phyloP scores from a whole-genome alignment of 2,329 filamentous ascomycete species.

The Chrysoporthe austroafricana region DNA sequence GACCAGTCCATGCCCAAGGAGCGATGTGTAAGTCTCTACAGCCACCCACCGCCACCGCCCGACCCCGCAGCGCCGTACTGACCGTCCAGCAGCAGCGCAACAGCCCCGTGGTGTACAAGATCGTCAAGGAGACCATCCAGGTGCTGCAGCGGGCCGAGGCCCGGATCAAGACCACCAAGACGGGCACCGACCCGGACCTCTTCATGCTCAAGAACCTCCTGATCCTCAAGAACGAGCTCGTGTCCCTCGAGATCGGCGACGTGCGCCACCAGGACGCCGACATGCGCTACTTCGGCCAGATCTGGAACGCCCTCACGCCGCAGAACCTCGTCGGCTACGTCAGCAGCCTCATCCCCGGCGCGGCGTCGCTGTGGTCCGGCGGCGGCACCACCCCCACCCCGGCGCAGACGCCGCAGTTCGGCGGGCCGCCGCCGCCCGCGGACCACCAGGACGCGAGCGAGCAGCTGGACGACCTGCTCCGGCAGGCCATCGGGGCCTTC shows the following conservation, averaged over 20 bases:
- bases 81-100: constrained; percentile 49
- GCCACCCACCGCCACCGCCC: not conserved
- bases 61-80: not conserved
- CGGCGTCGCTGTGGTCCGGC: constrained; percentile 52
- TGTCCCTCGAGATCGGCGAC: constrained; percentile 90
- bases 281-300: constrained; percentile 66
- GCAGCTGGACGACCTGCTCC: constrained; percentile 65
- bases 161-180: constrained; percentile 66
- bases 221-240: constrained; percentile 91
- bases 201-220: constrained; percentile 96
- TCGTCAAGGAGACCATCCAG: constrained; percentile 87
- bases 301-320: constrained; percentile 66
- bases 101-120: constrained; percentile 63
- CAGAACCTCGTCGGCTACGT: constrained; percentile 64
- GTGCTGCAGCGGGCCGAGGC: constrained; percentile 79
- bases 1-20: constrained; percentile 68
- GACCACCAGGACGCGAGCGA: constrained; percentile 62
- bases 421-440: constrained; percentile 38
- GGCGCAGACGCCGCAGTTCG: constrained; percentile 33
- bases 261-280: constrained; percentile 56
- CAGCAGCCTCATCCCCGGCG: constrained; percentile 59
- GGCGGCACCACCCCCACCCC: constrained; percentile 39
- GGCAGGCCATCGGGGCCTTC: constrained; percentile 66
- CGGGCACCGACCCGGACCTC: constrained; percentile 74
- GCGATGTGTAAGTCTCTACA: constrained; percentile 54